Percentiles rank a stretch among this genome's conserved stretches.
Conservation (phyloP, 176 grass and related monocot species). For the Panicum miliaceum region DNA sequence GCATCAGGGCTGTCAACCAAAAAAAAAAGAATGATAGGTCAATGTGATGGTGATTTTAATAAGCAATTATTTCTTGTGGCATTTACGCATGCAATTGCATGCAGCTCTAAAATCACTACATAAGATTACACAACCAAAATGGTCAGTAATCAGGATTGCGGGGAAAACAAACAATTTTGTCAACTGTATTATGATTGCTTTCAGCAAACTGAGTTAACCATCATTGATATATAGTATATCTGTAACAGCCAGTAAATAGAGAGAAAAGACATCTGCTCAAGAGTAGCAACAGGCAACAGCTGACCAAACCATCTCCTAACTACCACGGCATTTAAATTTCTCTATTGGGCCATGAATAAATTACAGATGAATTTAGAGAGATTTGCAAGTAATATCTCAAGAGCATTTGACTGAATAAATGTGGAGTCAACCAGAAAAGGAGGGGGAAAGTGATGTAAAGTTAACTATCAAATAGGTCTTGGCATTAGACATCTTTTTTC, state of each 20-base stretch:
- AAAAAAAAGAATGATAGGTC: not conserved
- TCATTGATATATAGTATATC: not conserved
- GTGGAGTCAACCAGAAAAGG: not conserved
- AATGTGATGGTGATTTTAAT: slow-evolving; percentile 11
- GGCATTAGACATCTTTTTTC: not conserved
- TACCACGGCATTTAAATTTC: not conserved
- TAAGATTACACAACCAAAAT: slow-evolving; percentile 6
- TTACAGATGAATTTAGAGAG: not conserved
- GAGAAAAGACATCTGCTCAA: not conserved
- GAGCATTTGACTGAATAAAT: not conserved
- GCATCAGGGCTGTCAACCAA: slow-evolving; percentile 2
- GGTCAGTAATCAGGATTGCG: not conserved
- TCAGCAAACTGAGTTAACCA: not conserved
- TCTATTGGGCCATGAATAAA: not conserved
- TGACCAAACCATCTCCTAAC: not conserved
- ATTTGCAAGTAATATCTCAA: slow-evolving; percentile 3
- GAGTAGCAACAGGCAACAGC: slow-evolving; percentile 1
- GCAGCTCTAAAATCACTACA: not conserved
- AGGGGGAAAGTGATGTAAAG: not conserved
- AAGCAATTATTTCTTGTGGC: not conserved
- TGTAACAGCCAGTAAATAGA: not conserved
- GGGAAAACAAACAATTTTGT: not conserved
- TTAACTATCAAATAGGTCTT: not conserved
- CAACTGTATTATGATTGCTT: not conserved
- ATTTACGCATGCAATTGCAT: not conserved